Conservation (phyloP, 129 eudicot species). For the Chrysanthemum makinoi region DNA sequence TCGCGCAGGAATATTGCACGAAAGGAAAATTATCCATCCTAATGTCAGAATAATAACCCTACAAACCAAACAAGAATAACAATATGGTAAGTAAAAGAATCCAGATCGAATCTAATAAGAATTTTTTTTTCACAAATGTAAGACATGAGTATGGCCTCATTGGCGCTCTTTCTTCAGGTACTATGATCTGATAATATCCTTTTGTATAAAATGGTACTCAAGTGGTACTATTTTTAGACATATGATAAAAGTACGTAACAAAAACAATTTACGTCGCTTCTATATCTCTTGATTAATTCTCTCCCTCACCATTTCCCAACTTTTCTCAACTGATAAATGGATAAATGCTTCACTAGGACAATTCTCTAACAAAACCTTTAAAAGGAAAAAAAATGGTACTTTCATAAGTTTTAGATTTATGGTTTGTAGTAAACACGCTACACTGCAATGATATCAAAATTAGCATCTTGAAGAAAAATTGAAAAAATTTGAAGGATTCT, state of each 20-base stretch:
- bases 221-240: no score
- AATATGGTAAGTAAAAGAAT: background rate
- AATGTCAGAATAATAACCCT: conserved; percentile 72
- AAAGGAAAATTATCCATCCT: conserved; percentile 88
- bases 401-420: background rate
- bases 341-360: conserved; percentile 66
- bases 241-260: no score
- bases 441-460: background rate
- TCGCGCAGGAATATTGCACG: conserved; percentile 71
- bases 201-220: background rate
- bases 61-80: conserved; percentile 24
- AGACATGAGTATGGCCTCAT: no score
- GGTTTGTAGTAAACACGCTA: background rate
- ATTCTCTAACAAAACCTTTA: conserved; percentile 67
- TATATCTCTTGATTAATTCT: conserved; percentile 73
- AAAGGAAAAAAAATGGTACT: background rate
- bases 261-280: conserved; percentile 66
- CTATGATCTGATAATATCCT: background rate
- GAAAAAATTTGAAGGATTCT: background rate
- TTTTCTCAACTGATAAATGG: conserved; percentile 58
- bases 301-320: conserved; percentile 97
- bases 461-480: background rate
- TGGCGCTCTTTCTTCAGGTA: no score
- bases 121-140: no score
- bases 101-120: no score